Percentiles rank a stretch among this genome's conserved stretches.
Conservation (phyloP, 2,329 filamentous ascomycete species). For the Tympanopsis confertula region DNA sequence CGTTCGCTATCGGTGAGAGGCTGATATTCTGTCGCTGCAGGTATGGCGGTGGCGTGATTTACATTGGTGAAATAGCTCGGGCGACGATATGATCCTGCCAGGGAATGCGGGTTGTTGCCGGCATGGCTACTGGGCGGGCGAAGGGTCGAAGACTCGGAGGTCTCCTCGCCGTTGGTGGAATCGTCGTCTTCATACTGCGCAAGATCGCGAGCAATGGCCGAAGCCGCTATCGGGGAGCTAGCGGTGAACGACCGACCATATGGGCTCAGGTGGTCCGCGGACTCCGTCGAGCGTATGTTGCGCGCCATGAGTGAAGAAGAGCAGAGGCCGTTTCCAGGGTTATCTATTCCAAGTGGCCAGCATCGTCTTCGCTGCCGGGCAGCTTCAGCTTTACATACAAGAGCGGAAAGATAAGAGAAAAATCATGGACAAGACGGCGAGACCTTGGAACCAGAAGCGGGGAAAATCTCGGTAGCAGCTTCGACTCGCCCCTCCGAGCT, state of each 20-base stretch:
- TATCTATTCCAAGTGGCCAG: no score
- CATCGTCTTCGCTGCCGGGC: no score
- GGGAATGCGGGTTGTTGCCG: constrained; percentile 6
- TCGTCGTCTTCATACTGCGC: not conserved
- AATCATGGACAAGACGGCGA: no score
- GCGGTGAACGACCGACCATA: not conserved
- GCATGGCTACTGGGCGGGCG: constrained; percentile 6
- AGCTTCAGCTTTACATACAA: no score
- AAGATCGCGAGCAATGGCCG: not conserved
- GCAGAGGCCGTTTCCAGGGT: no score
- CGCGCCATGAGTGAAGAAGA: no score
- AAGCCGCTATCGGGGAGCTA: not conserved
- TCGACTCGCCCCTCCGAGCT: no score
- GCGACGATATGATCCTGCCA: constrained; percentile 9
- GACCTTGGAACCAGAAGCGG: no score
- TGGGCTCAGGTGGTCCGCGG: no score
- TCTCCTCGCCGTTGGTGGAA: not conserved
- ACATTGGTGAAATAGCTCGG: constrained; percentile 8
- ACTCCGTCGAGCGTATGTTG: not conserved
- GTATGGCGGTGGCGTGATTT: constrained; percentile 7
- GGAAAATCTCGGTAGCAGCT: no score
- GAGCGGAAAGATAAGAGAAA: no score
- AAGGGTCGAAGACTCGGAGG: not conserved
- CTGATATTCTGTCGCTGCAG: constrained; percentile 5
- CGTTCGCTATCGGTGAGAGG: constrained; percentile 7